Conservation (phyloP, 2,329 filamentous ascomycete genomes). For the Hymenoscyphus fraxineus region DNA sequence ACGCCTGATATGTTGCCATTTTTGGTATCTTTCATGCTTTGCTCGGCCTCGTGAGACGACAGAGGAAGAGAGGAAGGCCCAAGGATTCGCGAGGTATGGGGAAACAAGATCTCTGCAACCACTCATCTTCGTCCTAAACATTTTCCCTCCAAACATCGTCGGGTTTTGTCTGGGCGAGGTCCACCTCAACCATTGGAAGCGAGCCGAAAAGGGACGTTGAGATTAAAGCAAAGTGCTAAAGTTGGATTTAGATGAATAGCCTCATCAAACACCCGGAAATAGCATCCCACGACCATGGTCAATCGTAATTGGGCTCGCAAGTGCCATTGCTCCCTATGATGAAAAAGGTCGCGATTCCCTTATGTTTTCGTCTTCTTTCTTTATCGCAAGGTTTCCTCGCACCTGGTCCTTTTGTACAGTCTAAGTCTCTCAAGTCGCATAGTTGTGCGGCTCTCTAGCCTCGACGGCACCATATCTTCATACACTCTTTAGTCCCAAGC, state of each 20-base stretch:
- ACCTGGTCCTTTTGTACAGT: neutral
- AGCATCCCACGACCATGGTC: neutral
- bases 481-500: constrained; percentile 1
- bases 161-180: neutral
- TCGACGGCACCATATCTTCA: constrained; percentile 9
- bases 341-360: neutral
- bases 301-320: neutral
- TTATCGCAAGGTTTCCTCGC: constrained; percentile 3
- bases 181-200: neutral
- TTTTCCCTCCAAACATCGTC: neutral
- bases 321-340: neutral
- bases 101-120: neutral
- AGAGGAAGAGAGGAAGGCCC: neutral
- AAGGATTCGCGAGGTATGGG: neutral
- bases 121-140: neutral
- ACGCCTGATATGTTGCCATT: neutral
- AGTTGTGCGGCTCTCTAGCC: constrained; percentile 4
- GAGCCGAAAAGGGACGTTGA: neutral
- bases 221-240: neutral
- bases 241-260: neutral
- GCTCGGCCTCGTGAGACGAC: neutral
- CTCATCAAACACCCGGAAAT: neutral
- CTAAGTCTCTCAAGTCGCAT: constrained; percentile 6
- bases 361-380: neutral
- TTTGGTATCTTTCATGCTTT: neutral